These are phyloP conservation scores for Scenedesmus sp. DNA, from an alignment of 163 green algal genomes.

Conservation along the genomic window DNA sequence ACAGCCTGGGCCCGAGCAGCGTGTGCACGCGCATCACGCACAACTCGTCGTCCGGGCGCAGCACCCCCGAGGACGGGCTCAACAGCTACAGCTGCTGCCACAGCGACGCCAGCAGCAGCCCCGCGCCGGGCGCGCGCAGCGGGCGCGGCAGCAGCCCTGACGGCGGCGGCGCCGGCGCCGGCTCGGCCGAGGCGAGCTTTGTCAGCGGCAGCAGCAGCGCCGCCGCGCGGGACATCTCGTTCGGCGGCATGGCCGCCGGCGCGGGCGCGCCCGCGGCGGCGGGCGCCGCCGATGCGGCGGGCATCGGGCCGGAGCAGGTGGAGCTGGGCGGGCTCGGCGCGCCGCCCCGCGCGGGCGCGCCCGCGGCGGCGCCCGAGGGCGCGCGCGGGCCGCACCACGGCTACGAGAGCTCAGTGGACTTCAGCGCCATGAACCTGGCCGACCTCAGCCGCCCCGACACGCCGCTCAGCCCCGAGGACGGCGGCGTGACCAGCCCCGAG, in stretches of 20 bases:
- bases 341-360: not conserved
- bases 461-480: conserved; percentile 21
- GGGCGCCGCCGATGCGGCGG: not conserved
- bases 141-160: conserved; percentile 6
- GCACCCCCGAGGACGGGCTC: conserved; percentile 3
- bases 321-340: not conserved
- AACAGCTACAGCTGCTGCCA: conserved; percentile 6
- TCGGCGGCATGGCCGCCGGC: not conserved
- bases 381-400: not conserved
- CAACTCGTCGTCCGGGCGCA: conserved; percentile 14
- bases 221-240: conserved; percentile 19
- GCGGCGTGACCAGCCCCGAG: conserved; percentile 1
- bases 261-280: too few relatives aligned
- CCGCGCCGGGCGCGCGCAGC: not conserved
- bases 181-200: not conserved
- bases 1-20: conserved; percentile 29
- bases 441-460: conserved; percentile 16
- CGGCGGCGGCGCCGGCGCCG: too few relatives aligned
- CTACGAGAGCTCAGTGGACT: conserved; percentile 19
- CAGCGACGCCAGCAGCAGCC: conserved; percentile 1
- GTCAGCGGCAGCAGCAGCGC: not conserved
- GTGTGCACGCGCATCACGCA: conserved; percentile 38
- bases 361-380: not conserved
- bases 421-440: conserved; percentile 12
- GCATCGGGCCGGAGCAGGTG: not conserved